Base-by-base conservation (phyloP, 2,329 filamentous ascomycete species). In the Rosellinia necatrix region DNA sequence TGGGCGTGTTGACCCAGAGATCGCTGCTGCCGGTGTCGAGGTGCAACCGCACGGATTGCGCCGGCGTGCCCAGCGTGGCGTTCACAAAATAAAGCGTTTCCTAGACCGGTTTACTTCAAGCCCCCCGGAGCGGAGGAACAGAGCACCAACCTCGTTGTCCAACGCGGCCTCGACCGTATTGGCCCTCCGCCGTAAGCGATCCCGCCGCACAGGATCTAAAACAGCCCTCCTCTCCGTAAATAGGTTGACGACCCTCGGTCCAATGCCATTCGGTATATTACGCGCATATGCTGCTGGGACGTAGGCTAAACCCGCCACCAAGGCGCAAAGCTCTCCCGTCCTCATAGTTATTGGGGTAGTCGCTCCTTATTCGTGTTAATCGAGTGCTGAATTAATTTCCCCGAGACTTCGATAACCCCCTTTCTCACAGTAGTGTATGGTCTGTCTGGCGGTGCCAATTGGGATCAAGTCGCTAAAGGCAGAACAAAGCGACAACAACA, bases 1-100 rank as follows among this genome's bases (percentile, higher is more conserved):
- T 72, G 3, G 78, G 75, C 2, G 85, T 81, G 68, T 96, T 94
- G 6, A 88, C 81, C 85, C 86, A 88, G 19, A 88, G 73, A 66
- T 89, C 86, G 64, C 84, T 87, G 72, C 85, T 88, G 46, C 86
- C 86, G 5, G 86, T 89, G 70, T 89, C 86, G 49, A 89, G 69
- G 63, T 87, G 83, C 58, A 88, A 74, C 15, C 78, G 77, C 38
- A 89, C 64, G 1, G 71, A 62, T 66, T 86, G 84, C 8, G 80
- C 67, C 10, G 86, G 86, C 2, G 85, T 88, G 46, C 86, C 86
- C 43, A 89, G 62, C 5, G 83, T 79, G 43, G 76, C 80, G 68
- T 88, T 88, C 64, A 85, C 76, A 63, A 82, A 85, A 70, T 89
- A 89, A 24, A 88, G 75, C 1, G 83, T 85, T 77, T 83, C 74